A percentile compares a stretch with the other conserved stretches of the same genome.
phyloP scores from a whole-genome alignment of 176 grass and related monocot species.

The Eleusine coracana region DNA sequence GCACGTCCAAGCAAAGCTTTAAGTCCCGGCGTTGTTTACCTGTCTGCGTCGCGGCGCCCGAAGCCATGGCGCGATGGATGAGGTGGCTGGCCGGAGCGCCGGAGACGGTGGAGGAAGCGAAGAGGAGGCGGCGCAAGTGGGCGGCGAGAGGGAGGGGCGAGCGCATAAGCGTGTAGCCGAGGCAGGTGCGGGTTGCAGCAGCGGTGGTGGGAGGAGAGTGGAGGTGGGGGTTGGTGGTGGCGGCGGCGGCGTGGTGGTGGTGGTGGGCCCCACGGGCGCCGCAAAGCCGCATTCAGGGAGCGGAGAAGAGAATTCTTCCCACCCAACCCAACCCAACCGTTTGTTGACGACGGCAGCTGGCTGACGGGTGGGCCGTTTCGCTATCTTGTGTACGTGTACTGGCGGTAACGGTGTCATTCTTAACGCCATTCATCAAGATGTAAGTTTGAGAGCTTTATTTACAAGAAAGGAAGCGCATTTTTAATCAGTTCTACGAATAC shows the following conservation, averaged over 20 bases:
- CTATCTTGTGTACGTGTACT: too few species aligned
- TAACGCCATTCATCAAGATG: too few species aligned
- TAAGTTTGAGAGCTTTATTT: too few species aligned
- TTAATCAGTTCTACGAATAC: background rate
- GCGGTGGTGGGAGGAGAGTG: background rate
- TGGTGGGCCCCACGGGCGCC: constrained; percentile 35
- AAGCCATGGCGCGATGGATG: constrained; percentile 42
- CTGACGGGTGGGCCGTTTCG: background rate
- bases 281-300: background rate
- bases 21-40: constrained; percentile 18
- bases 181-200: background rate
- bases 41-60: constrained; percentile 4
- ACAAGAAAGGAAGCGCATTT: background rate
- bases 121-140: constrained; percentile 17
- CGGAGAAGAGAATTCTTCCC: too few species aligned
- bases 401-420: too few species aligned
- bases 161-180: constrained; percentile 26
- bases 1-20: background rate
- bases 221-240: constrained; percentile 18
- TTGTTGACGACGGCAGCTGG: background rate
- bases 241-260: constrained; percentile 1
- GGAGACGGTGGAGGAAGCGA: background rate
- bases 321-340: background rate
- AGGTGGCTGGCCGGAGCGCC: background rate
- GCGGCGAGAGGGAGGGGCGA: background rate